phyloP scores from a whole-genome alignment of 2,329 filamentous ascomycete species.

The Ophiostoma australiae region DNA sequence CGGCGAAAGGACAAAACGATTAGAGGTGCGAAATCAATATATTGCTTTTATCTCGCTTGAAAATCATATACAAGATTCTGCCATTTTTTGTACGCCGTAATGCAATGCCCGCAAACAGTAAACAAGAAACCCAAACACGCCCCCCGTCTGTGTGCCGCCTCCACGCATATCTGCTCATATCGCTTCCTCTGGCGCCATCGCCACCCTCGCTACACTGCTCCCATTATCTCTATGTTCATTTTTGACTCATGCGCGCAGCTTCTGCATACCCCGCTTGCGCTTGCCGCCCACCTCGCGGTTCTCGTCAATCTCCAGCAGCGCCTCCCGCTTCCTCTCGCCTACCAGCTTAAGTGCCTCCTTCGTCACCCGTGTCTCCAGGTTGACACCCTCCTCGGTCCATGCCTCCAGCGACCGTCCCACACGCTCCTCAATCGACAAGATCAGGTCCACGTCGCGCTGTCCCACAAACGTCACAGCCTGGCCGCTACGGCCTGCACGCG shows the following conservation, averaged over 20 bases:
- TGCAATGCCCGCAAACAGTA: constrained; percentile 11
- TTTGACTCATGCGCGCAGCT: constrained; percentile 39
- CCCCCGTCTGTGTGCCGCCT: background rate
- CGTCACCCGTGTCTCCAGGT: constrained; percentile 83
- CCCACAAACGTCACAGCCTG: constrained; percentile 84
- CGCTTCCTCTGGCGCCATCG: background rate
- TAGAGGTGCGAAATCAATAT: background rate
- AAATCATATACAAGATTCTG: background rate
- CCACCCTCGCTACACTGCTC: background rate
- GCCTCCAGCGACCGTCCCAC: constrained; percentile 75
- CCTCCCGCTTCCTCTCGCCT: constrained; percentile 92
- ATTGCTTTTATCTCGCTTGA: constrained; percentile 14
- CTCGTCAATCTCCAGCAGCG: constrained; percentile 84
- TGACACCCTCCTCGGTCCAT: constrained; percentile 88
- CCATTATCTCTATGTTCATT: background rate
- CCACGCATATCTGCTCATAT: background rate
- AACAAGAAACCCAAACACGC: background rate
- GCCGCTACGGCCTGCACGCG: constrained; percentile 79
- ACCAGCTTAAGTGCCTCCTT: constrained; percentile 83
- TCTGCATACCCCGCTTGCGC: constrained; percentile 58
- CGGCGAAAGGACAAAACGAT: background rate
- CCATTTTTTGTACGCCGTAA: constrained; percentile 12
- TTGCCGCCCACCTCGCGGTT: constrained; percentile 89
- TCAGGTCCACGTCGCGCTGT: constrained; percentile 83
- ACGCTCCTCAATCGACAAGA: constrained; percentile 83